Base-by-base conservation (phyloP, 2,329 filamentous ascomycete species). In the Phaeosphaeria sp. region DNA sequence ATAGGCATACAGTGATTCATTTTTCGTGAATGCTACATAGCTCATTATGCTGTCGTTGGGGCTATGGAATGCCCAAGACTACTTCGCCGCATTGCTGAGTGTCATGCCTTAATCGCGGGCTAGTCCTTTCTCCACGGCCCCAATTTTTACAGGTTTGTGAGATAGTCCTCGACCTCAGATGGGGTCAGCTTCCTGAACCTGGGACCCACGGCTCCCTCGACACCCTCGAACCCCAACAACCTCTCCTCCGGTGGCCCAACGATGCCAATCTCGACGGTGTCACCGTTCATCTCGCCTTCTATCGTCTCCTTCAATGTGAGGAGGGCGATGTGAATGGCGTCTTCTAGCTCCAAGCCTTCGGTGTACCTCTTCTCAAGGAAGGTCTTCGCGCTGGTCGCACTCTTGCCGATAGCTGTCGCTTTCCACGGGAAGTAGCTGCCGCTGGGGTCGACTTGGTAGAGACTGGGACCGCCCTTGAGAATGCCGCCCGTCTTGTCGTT, bases 371-470 rank as follows among this genome's bases (percentile, higher is more conserved):
- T 99, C 86, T 99, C 95, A 77, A 99, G 81, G 83, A 99, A 99
- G 0, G 95, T 99, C 88, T 99, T 99, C 55, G 95, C 95, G 73
- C 93, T 96, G 42, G 95, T 97, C 52, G 95, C 95, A 76, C 93
- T 96, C 87, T 99, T 99, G 74, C 95, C 95, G 74, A 99, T 99
- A 51, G 95, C 95, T 49, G 95, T 99, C 43, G 95, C 95, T 85
- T 99, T 99, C 95, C 95, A 99, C 3, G 95, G 95, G 79, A 97
- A 99, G 79, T 99, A 99, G 78, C 92, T 96, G 68, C 95, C 95
- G 65, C 92, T 97, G n/a, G 95, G 95, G 77, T 99, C 95, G 68
- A 99, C 95, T 82, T 99, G 94, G 82, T 99, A 99, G 76, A 99
- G 82, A 86, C 96, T 97, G 48, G 95, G 95, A 6, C 95, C 94